Percentiles rank a stretch among this genome's conserved stretches.
Conservation (phyloP, 2,329 filamentous ascomycete genomes). For the Albifimbria verrucaria region DNA sequence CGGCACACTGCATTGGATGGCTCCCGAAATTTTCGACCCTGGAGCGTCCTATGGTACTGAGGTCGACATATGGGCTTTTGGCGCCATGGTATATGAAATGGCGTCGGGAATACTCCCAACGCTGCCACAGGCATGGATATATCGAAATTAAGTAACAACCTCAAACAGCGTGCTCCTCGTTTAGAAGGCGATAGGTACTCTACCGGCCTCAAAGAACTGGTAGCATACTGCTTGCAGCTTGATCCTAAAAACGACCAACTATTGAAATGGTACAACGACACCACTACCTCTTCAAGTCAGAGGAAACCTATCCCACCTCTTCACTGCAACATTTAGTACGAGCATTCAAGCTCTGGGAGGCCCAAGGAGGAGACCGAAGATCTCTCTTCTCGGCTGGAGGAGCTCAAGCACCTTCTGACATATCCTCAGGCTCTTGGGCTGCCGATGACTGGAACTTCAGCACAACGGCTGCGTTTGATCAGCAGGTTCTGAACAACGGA, state of each 20-base stretch:
- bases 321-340: constrained; percentile 64
- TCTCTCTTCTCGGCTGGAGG: constrained; percentile 61
- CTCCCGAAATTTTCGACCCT: constrained; percentile 70
- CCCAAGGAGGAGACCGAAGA: constrained; percentile 66
- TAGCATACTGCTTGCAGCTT: constrained; percentile 70
- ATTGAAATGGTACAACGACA: constrained; percentile 69
- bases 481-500: constrained; percentile 49
- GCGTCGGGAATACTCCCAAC: constrained; percentile 72
- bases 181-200: constrained; percentile 73
- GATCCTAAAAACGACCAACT: constrained; percentile 66
- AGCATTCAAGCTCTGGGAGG: constrained; percentile 73
- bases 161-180: constrained; percentile 61
- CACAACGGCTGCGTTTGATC: constrained; percentile 62
- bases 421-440: constrained; percentile 40
- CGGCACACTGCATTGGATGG: constrained; percentile 85
- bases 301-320: constrained; percentile 59
- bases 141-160: constrained; percentile 51
- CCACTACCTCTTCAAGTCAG: constrained; percentile 63
- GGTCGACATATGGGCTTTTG: constrained; percentile 83
- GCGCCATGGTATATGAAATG: constrained; percentile 77
- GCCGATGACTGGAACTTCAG: constrained; percentile 67
- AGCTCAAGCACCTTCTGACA: constrained; percentile 49
- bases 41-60: constrained; percentile 65
- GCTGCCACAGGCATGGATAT: constrained; percentile 48
- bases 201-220: constrained; percentile 62